Conservation (phyloP, 192 early-diverging fungal genomes). For the Linnemannia elongata region DNA sequence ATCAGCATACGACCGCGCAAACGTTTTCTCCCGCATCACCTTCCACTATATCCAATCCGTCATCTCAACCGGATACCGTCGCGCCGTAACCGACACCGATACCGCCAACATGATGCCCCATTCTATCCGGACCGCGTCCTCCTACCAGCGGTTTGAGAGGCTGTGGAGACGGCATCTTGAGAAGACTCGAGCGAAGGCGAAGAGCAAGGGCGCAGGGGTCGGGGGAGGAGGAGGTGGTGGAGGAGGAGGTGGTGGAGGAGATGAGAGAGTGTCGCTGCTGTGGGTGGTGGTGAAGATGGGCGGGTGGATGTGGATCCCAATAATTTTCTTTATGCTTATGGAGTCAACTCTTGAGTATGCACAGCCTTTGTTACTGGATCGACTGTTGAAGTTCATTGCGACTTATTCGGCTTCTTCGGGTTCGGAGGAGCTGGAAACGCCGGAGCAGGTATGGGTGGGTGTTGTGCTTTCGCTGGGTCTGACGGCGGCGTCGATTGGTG, state of each 20-base stretch:
- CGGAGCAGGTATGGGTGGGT: slow-evolving; percentile 19
- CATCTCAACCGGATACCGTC: slow-evolving; percentile 39
- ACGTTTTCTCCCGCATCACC: slow-evolving; percentile 40
- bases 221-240: neutral
- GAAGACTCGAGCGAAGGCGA: neutral
- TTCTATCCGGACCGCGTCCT: slow-evolving; percentile 10
- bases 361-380: slow-evolving; percentile 46
- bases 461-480: slow-evolving; percentile 43
- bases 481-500: slow-evolving; percentile 16
- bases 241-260: neutral
- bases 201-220: neutral
- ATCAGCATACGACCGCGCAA: slow-evolving; percentile 49
- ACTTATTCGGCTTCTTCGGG: slow-evolving; percentile 14
- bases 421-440: neutral
- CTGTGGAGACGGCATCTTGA: slow-evolving; percentile 26
- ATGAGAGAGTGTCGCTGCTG: slow-evolving; percentile 15
- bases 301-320: slow-evolving; percentile 36
- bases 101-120: slow-evolving; percentile 50
- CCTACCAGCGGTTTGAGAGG: neutral
- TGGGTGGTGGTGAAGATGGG: slow-evolving; percentile 37
- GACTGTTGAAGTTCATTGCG: slow-evolving; percentile 42
- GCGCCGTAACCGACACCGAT: slow-evolving; percentile 20
- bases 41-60: slow-evolving; percentile 50
- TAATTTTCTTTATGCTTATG: slow-evolving; percentile 8
- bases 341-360: slow-evolving; percentile 31